Base-by-base conservation (phyloP, 495 filamentous ascomycete species). In the Aspergillus cristatus region DNA sequence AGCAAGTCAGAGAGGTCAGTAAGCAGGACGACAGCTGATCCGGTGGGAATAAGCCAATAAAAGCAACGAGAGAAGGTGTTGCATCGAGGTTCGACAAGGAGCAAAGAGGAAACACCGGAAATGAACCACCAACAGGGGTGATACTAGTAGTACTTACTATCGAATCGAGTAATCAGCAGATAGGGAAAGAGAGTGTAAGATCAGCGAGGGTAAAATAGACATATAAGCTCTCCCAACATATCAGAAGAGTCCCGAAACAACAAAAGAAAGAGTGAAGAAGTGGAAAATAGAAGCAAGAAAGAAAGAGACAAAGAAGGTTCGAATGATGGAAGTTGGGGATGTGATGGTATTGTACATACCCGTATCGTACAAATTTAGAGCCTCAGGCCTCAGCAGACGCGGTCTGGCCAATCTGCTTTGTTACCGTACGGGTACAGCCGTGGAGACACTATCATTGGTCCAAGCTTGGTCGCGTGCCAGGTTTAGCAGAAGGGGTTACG, bases 161-260 rank as follows among this genome's bases (percentile, higher is more conserved):
- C 11, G 24, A 26, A 26, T 6, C 6, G 24, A 11, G 6, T 26
- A 11, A 11, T 6, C 24, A 26, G 24, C 30, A 18, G 18, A 24
- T 30, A 14, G 28, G 18, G 36, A 22, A 11, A 22, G 20, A 35
- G 18, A 22, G 30, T 22, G 6, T n/a, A 14, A n/a, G 14, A 11
- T 24, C 28, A 14, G 7, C 34, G 40, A 40, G 35, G 22, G 39
- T 37, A 42, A 54, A 54, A 49, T 55, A 46, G 50, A 40, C 41
- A 47, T 30, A 5, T 3, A 14, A 6, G 5, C 45, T 48, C 28
- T 32, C 34, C 34, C 28, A 46, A 35, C n/a, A n/a, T n/a, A n/a
- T n/a, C n/a, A 44, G 35, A 34, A 38, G n/a, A 36, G 29, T 38
- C 18, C 44, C 29, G 35, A 44, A 34, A 34, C 15, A 26, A 40